phyloP scores from a whole-genome alignment of 2,329 filamentous ascomycete species.

The Pseudogymnoascus sp. region DNA sequence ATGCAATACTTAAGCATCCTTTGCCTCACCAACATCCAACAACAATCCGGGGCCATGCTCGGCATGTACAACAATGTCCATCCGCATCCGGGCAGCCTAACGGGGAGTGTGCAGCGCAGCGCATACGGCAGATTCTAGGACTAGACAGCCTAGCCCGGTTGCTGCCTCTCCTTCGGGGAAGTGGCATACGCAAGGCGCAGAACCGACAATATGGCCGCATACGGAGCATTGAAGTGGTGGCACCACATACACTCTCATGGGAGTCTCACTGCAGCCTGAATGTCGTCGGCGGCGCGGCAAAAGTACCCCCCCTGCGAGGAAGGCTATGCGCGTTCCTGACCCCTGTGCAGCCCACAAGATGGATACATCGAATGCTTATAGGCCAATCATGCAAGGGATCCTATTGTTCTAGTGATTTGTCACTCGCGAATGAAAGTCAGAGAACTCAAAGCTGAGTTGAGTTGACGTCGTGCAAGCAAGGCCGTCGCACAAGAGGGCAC shows the following conservation, averaged over 20 bases:
- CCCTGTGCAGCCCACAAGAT: slow-evolving; percentile 4
- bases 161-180: not conserved
- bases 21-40: slow-evolving; percentile 4
- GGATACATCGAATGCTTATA: not conserved
- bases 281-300: slow-evolving; percentile 8
- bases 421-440: not conserved
- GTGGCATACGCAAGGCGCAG: slow-evolving; percentile 1
- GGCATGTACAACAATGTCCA: slow-evolving; percentile 4
- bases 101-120: slow-evolving; percentile 1
- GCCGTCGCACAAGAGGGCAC: not conserved
- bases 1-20: slow-evolving; percentile 6
- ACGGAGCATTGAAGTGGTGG: not conserved
- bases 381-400: not conserved
- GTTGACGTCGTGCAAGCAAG: not conserved
- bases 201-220: not conserved
- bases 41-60: not conserved
- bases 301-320: not conserved
- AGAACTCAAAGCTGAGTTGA: not conserved
- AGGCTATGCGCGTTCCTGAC: not conserved
- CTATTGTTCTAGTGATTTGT: not conserved
- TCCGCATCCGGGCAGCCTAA: slow-evolving; percentile 5
- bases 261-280: not conserved
- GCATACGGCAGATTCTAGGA: not conserved
- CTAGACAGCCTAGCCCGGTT: not conserved
- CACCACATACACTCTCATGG: not conserved